These are phyloP conservation scores for Panaeolus cyanescens DNA, from an alignment of 768 basidiomycete species.

Conservation along the genomic window DNA sequence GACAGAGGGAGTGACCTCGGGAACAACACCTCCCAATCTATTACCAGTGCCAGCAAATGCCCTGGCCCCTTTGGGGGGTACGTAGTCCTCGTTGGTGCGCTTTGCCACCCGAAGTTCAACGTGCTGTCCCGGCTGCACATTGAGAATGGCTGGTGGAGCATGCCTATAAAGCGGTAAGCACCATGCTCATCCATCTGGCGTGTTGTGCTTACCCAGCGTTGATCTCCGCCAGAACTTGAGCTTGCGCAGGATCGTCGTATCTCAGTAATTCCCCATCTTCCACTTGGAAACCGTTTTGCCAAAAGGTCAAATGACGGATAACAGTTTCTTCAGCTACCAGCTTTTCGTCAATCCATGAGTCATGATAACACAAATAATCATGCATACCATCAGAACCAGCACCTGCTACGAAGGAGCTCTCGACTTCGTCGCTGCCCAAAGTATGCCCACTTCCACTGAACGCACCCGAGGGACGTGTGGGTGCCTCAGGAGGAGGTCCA, in stretches of 20 bases:
- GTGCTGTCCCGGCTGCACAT: slow-evolving; percentile 74
- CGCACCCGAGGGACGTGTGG: slow-evolving; percentile 20
- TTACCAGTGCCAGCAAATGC: slow-evolving; percentile 77
- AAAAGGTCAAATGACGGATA: slow-evolving; percentile 82
- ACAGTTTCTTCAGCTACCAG: slow-evolving; percentile 48
- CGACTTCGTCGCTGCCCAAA: slow-evolving; percentile 89
- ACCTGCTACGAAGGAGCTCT: slow-evolving; percentile 77
- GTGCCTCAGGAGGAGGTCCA: slow-evolving; percentile 20
- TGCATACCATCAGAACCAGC: slow-evolving; percentile 42
- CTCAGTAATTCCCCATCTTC: slow-evolving; percentile 85
- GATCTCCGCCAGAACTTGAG: slow-evolving; percentile 71
- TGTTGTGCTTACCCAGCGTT: slow-evolving; percentile 65
- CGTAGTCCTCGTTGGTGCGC: slow-evolving; percentile 71
- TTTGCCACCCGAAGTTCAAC: slow-evolving; percentile 82
- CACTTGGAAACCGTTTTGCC: slow-evolving; percentile 91
- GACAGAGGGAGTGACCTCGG: slow-evolving; percentile 29
- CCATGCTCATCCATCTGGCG: slow-evolving; percentile 1
- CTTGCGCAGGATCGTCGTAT: slow-evolving; percentile 80
- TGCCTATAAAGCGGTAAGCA: slow-evolving; percentile 44
- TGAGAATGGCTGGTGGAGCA: slow-evolving; percentile 77
- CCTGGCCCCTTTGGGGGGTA: slow-evolving; percentile 49
- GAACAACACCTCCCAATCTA: slow-evolving; percentile 80
- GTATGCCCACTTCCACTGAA: slow-evolving; percentile 81
- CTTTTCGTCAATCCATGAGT: background rate
- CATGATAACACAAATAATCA: background rate